A percentile compares a stretch with the other conserved stretches of the same genome.
Conservation (phyloP, 495 filamentous ascomycete species). For the Achaetomiella virescens region DNA sequence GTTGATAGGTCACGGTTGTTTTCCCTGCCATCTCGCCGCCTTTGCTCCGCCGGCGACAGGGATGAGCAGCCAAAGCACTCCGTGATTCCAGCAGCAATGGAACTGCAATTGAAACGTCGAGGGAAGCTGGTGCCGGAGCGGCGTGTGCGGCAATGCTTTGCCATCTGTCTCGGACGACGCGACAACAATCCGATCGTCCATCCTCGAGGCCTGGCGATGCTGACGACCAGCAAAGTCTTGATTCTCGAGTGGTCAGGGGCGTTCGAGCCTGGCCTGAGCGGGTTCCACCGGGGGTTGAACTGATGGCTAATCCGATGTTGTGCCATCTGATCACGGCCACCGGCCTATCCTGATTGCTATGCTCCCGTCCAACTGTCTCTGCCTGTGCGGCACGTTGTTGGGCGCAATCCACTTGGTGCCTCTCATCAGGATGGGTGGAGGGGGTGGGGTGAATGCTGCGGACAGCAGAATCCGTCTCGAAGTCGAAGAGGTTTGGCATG, state of each 20-base stretch:
- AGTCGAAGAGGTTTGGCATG: no score
- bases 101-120: background rate
- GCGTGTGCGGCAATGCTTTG: background rate
- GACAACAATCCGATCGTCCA: background rate
- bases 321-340: background rate
- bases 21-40: background rate
- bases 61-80: conserved; percentile 6
- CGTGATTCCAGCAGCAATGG: background rate
- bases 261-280: background rate
- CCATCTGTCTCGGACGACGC: conserved; percentile 8
- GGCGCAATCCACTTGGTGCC: no score
- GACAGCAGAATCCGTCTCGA: no score
- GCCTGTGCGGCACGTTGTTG: background rate
- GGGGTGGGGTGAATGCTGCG: no score
- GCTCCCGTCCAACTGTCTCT: no score
- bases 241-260: background rate
- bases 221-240: background rate
- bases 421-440: no score
- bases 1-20: conserved; percentile 11
- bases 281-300: background rate
- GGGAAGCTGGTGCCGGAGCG: background rate
- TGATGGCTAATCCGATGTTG: background rate
- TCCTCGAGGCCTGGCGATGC: background rate
- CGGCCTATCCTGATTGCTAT: background rate
- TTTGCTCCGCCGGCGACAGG: conserved; percentile 6